Conservation (phyloP, 164 flowering plant species). For the Stephania yunnanensis region DNA sequence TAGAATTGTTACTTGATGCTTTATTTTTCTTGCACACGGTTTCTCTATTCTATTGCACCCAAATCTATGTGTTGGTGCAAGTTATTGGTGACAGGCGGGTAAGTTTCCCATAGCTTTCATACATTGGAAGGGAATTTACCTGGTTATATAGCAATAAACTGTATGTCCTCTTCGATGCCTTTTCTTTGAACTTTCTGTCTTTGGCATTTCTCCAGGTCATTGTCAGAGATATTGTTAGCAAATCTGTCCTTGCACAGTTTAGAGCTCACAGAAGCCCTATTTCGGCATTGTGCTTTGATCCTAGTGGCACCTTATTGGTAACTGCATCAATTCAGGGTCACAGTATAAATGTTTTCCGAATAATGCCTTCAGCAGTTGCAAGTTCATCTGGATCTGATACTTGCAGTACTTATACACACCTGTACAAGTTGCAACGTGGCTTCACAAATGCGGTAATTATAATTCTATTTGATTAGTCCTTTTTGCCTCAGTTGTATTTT, state of each 20-base stretch:
- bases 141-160: not conserved
- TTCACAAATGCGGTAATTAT: conserved; percentile 66
- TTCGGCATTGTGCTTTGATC: conserved; percentile 76
- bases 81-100: not conserved
- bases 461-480: not conserved
- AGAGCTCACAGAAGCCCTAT: conserved; percentile 78
- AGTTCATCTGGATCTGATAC: conserved; percentile 35
- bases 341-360: conserved; percentile 69
- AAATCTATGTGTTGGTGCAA: not conserved
- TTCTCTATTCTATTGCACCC: not conserved
- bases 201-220: conserved; percentile 40
- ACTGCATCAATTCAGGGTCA: conserved; percentile 82
- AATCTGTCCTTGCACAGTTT: conserved; percentile 59
- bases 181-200: not conserved
- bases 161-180: not conserved
- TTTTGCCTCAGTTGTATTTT: not conserved
- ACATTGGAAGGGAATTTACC: not conserved
- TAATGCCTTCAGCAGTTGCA: conserved; percentile 40
- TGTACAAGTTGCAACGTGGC: conserved; percentile 78
- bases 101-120: not conserved
- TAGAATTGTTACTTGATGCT: not conserved
- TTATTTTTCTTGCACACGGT: not conserved
- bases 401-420: conserved; percentile 44
- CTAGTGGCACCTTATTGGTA: conserved; percentile 68
- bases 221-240: conserved; percentile 57